Conservation (phyloP, 495 filamentous ascomycete species). For the Sporormia fimetaria region DNA sequence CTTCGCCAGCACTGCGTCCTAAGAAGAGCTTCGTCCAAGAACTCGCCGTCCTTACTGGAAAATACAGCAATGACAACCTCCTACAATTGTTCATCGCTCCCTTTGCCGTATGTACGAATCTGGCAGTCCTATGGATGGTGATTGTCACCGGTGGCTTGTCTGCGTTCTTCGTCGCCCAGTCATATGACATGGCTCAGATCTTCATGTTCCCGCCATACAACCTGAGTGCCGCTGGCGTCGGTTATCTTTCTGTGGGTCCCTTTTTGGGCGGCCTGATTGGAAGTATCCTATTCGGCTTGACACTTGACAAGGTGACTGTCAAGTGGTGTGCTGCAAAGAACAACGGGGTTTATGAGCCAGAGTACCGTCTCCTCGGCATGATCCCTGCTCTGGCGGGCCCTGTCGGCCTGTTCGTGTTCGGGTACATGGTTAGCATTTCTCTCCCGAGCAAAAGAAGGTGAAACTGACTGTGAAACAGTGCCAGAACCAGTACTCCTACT, state of each 20-base stretch:
- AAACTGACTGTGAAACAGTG: no score
- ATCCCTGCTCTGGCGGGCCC: conserved; percentile 6
- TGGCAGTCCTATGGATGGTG: conserved; percentile 22
- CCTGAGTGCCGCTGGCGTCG: conserved; percentile 21
- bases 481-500: conserved; percentile 16
- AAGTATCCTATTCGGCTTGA: conserved; percentile 16
- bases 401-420: conserved; percentile 19
- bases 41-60: conserved; percentile 19
- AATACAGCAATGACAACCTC: conserved; percentile 20
- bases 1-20: conserved; percentile 3
- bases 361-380: conserved; percentile 20
- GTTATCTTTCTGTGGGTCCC: conserved; percentile 24
- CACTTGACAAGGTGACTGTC: conserved; percentile 19
- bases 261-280: conserved; percentile 21
- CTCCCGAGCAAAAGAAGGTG: no score
- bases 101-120: conserved; percentile 17
- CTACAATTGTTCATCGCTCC: conserved; percentile 22
- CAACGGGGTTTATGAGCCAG: conserved; percentile 21
- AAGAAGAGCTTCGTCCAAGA: conserved; percentile 26
- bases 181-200: conserved; percentile 25
- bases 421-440: no score
- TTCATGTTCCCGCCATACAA: conserved; percentile 25
- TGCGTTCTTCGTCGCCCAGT: conserved; percentile 23
- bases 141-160: conserved; percentile 20
- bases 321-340: conserved; percentile 23